Evolutionary conservation across 1,284 basidiomycete species (phyloP), one percentile per base, ranked within the genome.

Genomic region (Ustilago loliicola): DNA sequence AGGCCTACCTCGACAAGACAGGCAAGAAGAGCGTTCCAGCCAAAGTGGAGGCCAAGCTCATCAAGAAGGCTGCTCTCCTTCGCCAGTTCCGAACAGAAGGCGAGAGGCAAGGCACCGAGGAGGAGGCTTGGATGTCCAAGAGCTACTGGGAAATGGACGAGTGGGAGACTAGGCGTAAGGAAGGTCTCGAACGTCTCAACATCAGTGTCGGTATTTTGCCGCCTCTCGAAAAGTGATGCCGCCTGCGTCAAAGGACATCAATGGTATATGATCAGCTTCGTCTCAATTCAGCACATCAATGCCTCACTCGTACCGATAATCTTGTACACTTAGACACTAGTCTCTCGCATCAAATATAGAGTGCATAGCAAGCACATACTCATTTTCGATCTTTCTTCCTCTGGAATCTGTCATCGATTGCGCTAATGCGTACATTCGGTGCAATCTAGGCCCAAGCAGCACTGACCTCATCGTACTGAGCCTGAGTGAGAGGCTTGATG

Each of bases 91-190:
- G 63, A 11, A 59, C 61, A n/a, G 52, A 66, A 25, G n/a, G 21
- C 60, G 75, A 78, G 32, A 61, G 71, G 23, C 27, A 42, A 21
- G 75, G 75, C 6, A 55, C 66, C 32, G 50, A 50, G 11, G 71
- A 78, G 19, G 66, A 70, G 36, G 66, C 62, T n/a, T 73, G 75
- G 71, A 66, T 73, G 75, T 53, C 34, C 40, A 68, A 73, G 47
- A 34, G 45, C 42, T 73, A 63, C 51, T 78, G 75, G 75, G 36
- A 64, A 4, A 42, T 48, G 17, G 61, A 62, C 8, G 66, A 78
- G 48, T 78, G 66, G 67, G 75, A 78, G 60, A 58, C 60, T 1
- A 45, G 67, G 21, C 66, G 67, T 9, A 68, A 57, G 40, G 36
- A 61, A 19, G 75, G 71, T 13, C 40, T 78, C 8, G 54, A 64